Percentiles rank a stretch among this genome's conserved stretches.
Evolutionary conservation across 345 rosid genomes (phyloP).

Genomic region (Stellera chamaejasme): DNA sequence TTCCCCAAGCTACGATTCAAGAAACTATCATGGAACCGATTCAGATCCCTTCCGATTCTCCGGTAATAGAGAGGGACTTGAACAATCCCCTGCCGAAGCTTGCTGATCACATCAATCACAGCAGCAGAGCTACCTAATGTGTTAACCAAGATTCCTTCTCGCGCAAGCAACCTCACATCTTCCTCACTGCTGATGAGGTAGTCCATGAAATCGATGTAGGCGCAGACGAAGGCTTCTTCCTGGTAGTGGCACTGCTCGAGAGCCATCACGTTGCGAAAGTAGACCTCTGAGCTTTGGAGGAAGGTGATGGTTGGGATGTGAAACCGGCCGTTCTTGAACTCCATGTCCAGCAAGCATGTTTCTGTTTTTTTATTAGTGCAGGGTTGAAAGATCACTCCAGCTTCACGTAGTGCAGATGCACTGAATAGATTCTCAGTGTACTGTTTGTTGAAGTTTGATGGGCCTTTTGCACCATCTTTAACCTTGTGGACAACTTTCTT

Average conservation of each 20-base stretch:
- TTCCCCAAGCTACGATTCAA: neutral
- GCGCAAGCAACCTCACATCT: conserved; percentile 10
- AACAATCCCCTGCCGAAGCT: neutral
- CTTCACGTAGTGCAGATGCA: conserved; percentile 2
- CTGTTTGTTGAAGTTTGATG: neutral
- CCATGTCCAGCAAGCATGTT: neutral
- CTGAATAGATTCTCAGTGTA: neutral
- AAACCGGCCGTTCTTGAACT: neutral
- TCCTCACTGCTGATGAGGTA: neutral
- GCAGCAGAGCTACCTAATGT: neutral
- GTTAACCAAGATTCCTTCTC: neutral
- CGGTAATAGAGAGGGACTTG: neutral
- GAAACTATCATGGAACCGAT: neutral
- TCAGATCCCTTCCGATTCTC: neutral
- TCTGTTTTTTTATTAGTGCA: too few species aligned
- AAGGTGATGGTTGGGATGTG: too few species aligned
- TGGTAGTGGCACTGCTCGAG: conserved; percentile 14
- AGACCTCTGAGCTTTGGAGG: neutral
- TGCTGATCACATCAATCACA: neutral
- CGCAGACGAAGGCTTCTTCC: neutral
- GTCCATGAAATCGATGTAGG: neutral
- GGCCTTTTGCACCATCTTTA: too few species aligned
- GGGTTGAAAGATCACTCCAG: conserved; percentile 3
- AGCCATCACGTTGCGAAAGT: neutral
- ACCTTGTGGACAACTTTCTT: too few species aligned